These are phyloP conservation scores for Calonectria leucothoes DNA, from an alignment of 2,329 filamentous ascomycete species.

Conservation along the genomic window DNA sequence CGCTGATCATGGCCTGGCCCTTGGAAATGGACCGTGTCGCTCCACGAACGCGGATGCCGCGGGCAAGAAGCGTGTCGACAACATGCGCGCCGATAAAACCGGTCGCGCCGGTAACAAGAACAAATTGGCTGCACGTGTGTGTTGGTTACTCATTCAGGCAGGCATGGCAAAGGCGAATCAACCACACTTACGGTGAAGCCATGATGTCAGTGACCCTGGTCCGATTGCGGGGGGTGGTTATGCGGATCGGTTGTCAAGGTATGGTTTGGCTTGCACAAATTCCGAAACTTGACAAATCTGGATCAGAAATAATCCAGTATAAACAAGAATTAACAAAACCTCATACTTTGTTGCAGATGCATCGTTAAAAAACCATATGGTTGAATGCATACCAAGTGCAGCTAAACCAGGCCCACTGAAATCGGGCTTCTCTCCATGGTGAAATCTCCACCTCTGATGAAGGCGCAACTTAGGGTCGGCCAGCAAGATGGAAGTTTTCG, in stretches of 20 bases:
- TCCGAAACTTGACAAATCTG: neutral
- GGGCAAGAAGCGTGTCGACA: neutral
- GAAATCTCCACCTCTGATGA: neutral
- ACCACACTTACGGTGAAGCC: neutral
- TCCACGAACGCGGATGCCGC: neutral
- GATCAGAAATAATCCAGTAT: neutral
- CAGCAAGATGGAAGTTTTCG: neutral
- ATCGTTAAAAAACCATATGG: neutral
- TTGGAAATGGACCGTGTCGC: neutral
- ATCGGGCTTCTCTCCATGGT: neutral
- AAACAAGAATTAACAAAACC: neutral
- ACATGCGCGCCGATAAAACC: neutral
- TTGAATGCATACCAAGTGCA: neutral
- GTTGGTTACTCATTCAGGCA: neutral
- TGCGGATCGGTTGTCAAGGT: neutral
- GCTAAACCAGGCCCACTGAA: neutral
- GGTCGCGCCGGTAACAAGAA: neutral
- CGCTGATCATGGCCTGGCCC: neutral
- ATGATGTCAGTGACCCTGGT: neutral
- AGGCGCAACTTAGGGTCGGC: too few relatives aligned
- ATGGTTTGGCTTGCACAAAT: too few relatives aligned
- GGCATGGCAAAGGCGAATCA: neutral
- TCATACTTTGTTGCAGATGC: neutral
- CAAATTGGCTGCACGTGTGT: neutral
- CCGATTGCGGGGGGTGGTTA: too few relatives aligned